Evolutionary conservation across 805 yeast species (phyloP).

Genomic region (Starmerella sirachaensis): DNA sequence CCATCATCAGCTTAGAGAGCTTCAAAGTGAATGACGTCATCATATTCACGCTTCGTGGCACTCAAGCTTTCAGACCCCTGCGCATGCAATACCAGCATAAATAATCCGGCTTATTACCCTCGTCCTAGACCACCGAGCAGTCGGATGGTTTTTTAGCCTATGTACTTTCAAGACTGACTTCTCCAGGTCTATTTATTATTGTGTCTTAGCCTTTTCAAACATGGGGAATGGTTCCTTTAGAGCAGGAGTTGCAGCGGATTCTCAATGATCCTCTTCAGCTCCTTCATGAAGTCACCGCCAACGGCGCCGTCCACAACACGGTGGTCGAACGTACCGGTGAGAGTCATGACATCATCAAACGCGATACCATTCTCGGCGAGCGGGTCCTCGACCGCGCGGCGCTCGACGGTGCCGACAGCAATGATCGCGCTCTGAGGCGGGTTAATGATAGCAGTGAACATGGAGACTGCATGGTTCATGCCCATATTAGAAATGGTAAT

Average conservation of each 20-base stretch:
- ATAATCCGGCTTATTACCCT: no score
- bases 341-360: conserved; percentile 79
- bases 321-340: conserved; percentile 97
- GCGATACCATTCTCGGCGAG: conserved; percentile 83
- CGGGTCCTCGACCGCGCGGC: conserved; percentile 85
- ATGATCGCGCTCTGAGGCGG: conserved; percentile 94
- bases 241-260: conserved; percentile 90
- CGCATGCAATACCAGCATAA: no score
- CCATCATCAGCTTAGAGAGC: no score
- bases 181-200: no score
- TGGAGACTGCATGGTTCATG: conserved; percentile 87
- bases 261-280: conserved; percentile 79
- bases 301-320: conserved; percentile 95
- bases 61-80: no score
- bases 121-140: no score
- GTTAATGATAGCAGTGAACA: conserved; percentile 94
- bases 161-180: no score
- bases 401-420: conserved; percentile 88
- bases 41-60: no score
- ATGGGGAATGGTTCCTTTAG: conserved; percentile 32
- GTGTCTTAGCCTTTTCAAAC: no score
- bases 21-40: no score
- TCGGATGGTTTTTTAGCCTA: no score
- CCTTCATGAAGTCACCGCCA: conserved; percentile 94
- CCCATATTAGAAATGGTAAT: conserved; percentile 97